Base-by-base conservation (phyloP, 768 basidiomycete genomes). In the Termitomyces sp. region DNA sequence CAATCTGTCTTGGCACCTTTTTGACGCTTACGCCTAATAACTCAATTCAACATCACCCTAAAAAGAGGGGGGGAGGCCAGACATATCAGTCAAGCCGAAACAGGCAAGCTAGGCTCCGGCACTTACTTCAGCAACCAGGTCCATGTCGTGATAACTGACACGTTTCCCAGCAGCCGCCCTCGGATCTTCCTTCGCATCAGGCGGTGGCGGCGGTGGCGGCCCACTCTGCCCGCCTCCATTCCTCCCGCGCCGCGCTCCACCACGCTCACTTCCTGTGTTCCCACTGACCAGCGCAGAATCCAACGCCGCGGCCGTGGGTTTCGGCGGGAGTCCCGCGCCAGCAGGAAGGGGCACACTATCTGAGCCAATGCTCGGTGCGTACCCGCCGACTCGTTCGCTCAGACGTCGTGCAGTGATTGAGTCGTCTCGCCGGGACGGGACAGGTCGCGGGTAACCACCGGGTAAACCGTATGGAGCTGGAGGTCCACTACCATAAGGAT, bases 111-210 rank as follows among this genome's bases (percentile, higher is more conserved):
- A 58, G 57, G 57, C 58, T 61, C 24, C 7, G 39, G 47, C 44
- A 65, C 67, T 46, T 55, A 81, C 86, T 79, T 91, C 91, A 31
- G 93, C 91, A 64, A 93, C 91, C 70, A 90, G 77, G 76, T 98
- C 95, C 87, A 97, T 91, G 73, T 98, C 95, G 70, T 93, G 88
- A 69, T 98, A 98, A 75, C 91, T 94, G 57, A 98, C 86, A 72
- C 91, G 85, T 73, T 87, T 89, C 47, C 92, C 92, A 36, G 87
- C 90, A 34, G 90, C 88, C 31, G 95, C 92, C 42, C 95, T 80
- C 45, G 95, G 95, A 71, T 98, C 95, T 72, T 94, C 91, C 73
- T 91, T 93, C 33, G 87, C 91, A 73, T 94, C 90, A 56, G 91
- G 86, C 13, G 93, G 92, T 16, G 92, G 91, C 4, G 91, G 88